Conservation (phyloP, 2,329 filamentous ascomycete genomes). For the Ascomycota sp. region DNA sequence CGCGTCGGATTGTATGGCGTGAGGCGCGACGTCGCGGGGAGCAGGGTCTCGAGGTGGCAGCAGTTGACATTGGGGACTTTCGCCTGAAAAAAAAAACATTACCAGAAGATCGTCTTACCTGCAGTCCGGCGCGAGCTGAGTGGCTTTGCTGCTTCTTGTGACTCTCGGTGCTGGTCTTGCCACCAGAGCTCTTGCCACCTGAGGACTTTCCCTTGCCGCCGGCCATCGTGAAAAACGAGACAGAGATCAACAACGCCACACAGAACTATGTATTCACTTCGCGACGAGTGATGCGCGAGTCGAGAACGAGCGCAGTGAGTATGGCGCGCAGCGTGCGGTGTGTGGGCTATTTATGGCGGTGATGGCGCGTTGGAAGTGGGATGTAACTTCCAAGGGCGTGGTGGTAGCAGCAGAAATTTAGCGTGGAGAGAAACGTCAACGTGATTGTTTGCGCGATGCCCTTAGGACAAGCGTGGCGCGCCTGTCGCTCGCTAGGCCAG, state of each 20-base stretch:
- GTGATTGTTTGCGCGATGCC: background rate
- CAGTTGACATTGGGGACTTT: no score
- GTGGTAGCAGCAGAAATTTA: constrained; percentile 6
- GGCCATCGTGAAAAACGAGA: constrained; percentile 23
- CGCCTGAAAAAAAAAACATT: background rate
- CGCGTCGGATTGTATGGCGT: constrained; percentile 1
- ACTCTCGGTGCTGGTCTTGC: constrained; percentile 44
- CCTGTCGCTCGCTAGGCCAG: no score
- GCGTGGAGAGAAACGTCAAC: constrained; percentile 1
- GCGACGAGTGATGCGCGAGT: no score
- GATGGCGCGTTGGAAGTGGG: background rate
- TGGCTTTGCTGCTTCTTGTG: constrained; percentile 84
- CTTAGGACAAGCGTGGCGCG: no score
- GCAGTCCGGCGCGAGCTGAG: constrained; percentile 80
- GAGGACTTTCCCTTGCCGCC: constrained; percentile 87
- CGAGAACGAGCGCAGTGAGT: no score
- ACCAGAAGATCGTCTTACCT: constrained; percentile 35
- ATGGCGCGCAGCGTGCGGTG: no score
- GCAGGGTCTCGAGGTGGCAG: no score
- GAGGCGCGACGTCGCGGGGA: background rate
- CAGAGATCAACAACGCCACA: background rate
- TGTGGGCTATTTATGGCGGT: background rate
- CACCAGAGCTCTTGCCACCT: constrained; percentile 70
- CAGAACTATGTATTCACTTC: no score
- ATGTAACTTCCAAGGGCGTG: constrained; percentile 1